Evolutionary conservation across 495 filamentous ascomycete species (phyloP), one percentile per base, ranked within the genome.

Genomic region (Corynascus novoguineensis): DNA sequence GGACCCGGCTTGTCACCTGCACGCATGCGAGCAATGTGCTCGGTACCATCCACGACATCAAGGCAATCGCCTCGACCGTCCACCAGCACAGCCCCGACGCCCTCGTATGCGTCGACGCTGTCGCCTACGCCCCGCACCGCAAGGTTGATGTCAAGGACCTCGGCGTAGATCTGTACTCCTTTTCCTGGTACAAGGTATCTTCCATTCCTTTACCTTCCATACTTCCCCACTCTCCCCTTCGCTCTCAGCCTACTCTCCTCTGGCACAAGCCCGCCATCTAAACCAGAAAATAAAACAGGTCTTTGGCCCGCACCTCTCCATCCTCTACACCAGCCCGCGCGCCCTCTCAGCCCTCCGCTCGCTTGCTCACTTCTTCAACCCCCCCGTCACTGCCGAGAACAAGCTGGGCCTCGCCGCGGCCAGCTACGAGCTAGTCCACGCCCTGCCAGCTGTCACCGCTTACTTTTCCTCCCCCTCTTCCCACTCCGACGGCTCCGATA

Each of bases 11-110:
- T 5, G 84, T 89, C 1, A 72, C 85, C 2, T 87, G 80, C 67
- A 88, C 86, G 0, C 86, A 90, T 67, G 77, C 79, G 1, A 79
- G 75, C 42, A 90, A 90, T 62, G 81, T 90, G 51, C 77, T 89
- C 0, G 88, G 88, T 3, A 84, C 75, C 12, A 86, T 89, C 60
- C 79, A 82, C 58, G 77, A 84, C 51, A 75, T 90, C 50, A 75
- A 72, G 53, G 77, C 64, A 27, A 83, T 83, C 63, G 75, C 78
- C 15, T 70, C 68, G 31, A 73, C 61, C 32, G 85, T 85, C 7
- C 83, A 80, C 62, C 62, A 60, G 6, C 60, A 59, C 15, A 57
- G 75, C 27, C 78, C 70, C 7, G 40, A 66, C 17, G 70, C 76
- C 24, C 65, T 77, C 3, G 54, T 76, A 1, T 74, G 70, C 58